Evolutionary conservation across 208 protist genomes (phyloP).

Genomic region (Leptomonas seymouri): DNA sequence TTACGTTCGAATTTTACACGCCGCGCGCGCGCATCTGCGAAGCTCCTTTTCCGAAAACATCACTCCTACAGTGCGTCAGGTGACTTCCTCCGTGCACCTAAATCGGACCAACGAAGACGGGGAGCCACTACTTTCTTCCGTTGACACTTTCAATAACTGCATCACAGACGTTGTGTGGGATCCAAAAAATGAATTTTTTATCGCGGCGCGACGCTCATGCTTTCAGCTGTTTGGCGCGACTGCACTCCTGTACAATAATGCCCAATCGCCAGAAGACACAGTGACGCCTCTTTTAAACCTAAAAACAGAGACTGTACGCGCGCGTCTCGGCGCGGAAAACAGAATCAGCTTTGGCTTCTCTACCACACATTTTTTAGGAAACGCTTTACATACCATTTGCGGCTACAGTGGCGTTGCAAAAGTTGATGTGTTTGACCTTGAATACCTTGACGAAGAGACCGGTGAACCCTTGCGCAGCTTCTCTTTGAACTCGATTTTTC

Average conservation of each 20-base stretch:
- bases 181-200: constrained; percentile 27
- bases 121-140: constrained; percentile 13
- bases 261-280: background rate
- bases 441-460: constrained; percentile 68
- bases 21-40: background rate
- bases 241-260: background rate
- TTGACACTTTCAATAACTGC: constrained; percentile 27
- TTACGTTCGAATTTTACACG: background rate
- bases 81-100: constrained; percentile 13
- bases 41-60: background rate
- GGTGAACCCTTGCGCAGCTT: constrained; percentile 56
- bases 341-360: constrained; percentile 58
- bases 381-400: constrained; percentile 45
- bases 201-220: constrained; percentile 20
- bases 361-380: constrained; percentile 50
- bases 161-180: constrained; percentile 27
- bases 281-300: constrained; percentile 16
- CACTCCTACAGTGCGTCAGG: background rate
- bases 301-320: constrained; percentile 16
- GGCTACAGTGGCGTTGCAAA: constrained; percentile 42
- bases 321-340: constrained; percentile 19
- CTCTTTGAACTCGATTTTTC: constrained; percentile 22
- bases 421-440: constrained; percentile 80
- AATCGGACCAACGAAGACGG: constrained; percentile 11
- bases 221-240: constrained; percentile 29